Evolutionary conservation across 352 stramenopile species (phyloP).

Genomic region (Pythium diclinum): DNA sequence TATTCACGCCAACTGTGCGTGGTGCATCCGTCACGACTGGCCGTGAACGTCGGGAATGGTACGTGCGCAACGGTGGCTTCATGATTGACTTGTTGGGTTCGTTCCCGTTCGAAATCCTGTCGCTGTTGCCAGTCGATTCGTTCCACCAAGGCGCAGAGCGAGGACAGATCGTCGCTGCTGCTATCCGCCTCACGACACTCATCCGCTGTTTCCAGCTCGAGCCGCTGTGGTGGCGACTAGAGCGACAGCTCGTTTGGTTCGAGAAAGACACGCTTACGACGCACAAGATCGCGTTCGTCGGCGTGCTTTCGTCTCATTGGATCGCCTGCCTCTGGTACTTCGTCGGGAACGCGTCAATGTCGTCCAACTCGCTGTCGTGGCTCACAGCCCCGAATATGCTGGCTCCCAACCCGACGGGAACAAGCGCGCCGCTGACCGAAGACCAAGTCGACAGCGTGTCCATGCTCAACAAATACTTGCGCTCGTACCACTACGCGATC

Average conservation of each 20-base stretch:
- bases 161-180: constrained; percentile 14
- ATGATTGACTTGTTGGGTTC: constrained; percentile 26
- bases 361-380: constrained; percentile 24
- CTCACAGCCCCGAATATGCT: constrained; percentile 27
- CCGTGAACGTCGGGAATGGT: constrained; percentile 18
- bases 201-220: constrained; percentile 33
- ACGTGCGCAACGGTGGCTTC: constrained; percentile 27
- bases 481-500: constrained; percentile 32
- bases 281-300: constrained; percentile 30
- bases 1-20: constrained; percentile 26
- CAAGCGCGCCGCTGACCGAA: neutral
- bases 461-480: constrained; percentile 34
- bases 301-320: constrained; percentile 31
- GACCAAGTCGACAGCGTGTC: constrained; percentile 19
- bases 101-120: constrained; percentile 27
- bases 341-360: constrained; percentile 16
- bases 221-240: constrained; percentile 28
- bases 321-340: constrained; percentile 31
- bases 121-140: constrained; percentile 22
- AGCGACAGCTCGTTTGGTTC: constrained; percentile 25
- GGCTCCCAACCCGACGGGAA: constrained; percentile 13
- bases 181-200: constrained; percentile 27
- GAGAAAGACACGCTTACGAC: constrained; percentile 25
- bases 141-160: constrained; percentile 14
- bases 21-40: constrained; percentile 15